phyloP scores from a whole-genome alignment of 2,329 filamentous ascomycete species.

The Aspergillus pseudoviridinutans region DNA sequence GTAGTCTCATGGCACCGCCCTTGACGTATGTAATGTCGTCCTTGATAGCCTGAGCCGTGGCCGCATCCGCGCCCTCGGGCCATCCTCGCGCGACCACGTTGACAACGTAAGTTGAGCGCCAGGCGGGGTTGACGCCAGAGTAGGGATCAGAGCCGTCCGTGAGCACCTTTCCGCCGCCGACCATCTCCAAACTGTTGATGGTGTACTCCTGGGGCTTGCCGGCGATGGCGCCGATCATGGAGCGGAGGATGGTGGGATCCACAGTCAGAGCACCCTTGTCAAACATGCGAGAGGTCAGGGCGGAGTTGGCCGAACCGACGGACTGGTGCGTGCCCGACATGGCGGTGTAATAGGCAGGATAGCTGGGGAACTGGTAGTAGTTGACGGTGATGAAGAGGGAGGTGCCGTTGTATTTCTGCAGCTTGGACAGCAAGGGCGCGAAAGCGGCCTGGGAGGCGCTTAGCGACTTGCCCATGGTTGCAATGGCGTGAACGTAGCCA shows the following conservation, averaged over 20 bases:
- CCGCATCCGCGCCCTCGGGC: conserved; percentile 4
- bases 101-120: conserved; percentile 43
- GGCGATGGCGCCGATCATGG: conserved; percentile 7
- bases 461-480: conserved; percentile 8
- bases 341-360: conserved; percentile 23
- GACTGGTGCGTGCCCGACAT: conserved; percentile 22
- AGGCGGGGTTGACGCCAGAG: conserved; percentile 50
- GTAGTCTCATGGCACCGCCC: conserved; percentile 24
- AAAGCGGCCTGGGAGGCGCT: conserved; percentile 5
- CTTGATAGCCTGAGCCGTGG: conserved; percentile 16
- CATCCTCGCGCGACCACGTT: conserved; percentile 24
- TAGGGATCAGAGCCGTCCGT: conserved; percentile 30
- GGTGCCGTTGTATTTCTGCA: conserved; percentile 4
- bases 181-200: conserved; percentile 14
- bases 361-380: conserved; percentile 25
- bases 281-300: conserved; percentile 24
- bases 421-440: conserved; percentile 2
- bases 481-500: conserved; percentile 14
- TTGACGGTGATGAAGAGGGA: conserved; percentile 8
- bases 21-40: conserved; percentile 31
- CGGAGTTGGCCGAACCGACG: conserved; percentile 15
- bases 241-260: background rate
- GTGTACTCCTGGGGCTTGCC: conserved; percentile 14
- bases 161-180: conserved; percentile 28
- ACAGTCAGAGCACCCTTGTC: conserved; percentile 9